Conservation (phyloP, 805 yeast genomes). For the Barnettozyma pratensis region DNA sequence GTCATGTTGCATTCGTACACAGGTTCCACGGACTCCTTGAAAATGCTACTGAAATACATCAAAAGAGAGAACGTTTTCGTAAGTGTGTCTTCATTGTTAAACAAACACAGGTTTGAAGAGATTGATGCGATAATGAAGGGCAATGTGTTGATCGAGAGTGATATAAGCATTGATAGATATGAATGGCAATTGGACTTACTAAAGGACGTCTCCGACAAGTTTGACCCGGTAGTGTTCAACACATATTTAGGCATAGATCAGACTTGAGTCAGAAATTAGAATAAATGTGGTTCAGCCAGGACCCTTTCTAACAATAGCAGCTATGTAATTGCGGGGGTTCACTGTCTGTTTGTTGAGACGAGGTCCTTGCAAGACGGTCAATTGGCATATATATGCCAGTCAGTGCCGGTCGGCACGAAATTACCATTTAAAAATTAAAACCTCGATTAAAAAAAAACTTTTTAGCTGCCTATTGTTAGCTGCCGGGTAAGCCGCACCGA, state of each 20-base stretch:
- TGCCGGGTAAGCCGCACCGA: background rate
- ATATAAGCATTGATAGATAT: constrained; percentile 13
- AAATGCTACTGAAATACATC: constrained; percentile 33
- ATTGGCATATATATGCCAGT: too few relatives aligned
- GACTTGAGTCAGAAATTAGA: background rate
- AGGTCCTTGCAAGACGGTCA: too few relatives aligned
- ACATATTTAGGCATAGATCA: background rate
- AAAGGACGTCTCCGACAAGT: background rate
- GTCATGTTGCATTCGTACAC: constrained; percentile 80
- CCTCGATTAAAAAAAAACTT: too few relatives aligned
- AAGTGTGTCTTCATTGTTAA: constrained; percentile 4
- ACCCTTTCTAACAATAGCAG: background rate
- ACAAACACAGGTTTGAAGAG: constrained; percentile 4
- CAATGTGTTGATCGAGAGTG: constrained; percentile 20
- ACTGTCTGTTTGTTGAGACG: too few relatives aligned
- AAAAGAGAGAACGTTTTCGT: constrained; percentile 6
- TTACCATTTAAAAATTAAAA: too few relatives aligned
- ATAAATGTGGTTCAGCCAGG: background rate
- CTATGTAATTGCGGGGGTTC: background rate
- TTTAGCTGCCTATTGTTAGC: too few relatives aligned
- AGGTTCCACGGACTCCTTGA: constrained; percentile 71
- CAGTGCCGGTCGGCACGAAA: too few relatives aligned
- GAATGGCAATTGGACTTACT: constrained; percentile 4
- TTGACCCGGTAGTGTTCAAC: background rate
- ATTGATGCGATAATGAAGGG: background rate